These are phyloP conservation scores for Earliella scabrosa DNA, from an alignment of 1,284 basidiomycete genomes.

Conservation along the genomic window DNA sequence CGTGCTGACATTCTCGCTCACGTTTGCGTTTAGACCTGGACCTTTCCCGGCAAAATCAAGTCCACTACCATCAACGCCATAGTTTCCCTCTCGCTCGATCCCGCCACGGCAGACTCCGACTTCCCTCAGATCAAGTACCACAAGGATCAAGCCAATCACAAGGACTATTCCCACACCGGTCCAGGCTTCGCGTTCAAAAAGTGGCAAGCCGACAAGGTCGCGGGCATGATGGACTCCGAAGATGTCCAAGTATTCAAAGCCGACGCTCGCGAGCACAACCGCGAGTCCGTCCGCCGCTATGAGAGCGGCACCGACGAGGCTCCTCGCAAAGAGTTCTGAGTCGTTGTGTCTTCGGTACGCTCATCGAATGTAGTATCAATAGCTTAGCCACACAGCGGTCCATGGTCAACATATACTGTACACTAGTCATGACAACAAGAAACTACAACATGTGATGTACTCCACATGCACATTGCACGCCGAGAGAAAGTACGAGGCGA, in stretches of 20 bases:
- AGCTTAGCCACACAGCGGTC: too few relatives aligned
- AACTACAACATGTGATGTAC: too few relatives aligned
- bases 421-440: not conserved
- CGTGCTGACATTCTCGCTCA: too few relatives aligned
- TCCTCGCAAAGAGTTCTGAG: conserved; percentile 20
- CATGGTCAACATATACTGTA: not conserved
- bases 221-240: conserved; percentile 29
- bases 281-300: conserved; percentile 27
- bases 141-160: conserved; percentile 39
- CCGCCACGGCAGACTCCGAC: conserved; percentile 34
- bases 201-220: conserved; percentile 37
- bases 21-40: conserved; percentile 39
- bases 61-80: conserved; percentile 37
- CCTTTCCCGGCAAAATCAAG: conserved; percentile 34
- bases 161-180: conserved; percentile 39
- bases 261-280: conserved; percentile 25
- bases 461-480: too few relatives aligned
- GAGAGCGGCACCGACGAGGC: conserved; percentile 26
- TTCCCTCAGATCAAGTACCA: conserved; percentile 39
- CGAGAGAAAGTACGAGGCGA: too few relatives aligned
- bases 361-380: not conserved
- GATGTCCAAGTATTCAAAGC: conserved; percentile 30
- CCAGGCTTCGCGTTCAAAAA: conserved; percentile 38
- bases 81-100: conserved; percentile 36
- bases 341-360: not conserved